These are phyloP conservation scores for Xylaria telfairii DNA, from an alignment of 495 filamentous ascomycete species.

Conservation along the genomic window DNA sequence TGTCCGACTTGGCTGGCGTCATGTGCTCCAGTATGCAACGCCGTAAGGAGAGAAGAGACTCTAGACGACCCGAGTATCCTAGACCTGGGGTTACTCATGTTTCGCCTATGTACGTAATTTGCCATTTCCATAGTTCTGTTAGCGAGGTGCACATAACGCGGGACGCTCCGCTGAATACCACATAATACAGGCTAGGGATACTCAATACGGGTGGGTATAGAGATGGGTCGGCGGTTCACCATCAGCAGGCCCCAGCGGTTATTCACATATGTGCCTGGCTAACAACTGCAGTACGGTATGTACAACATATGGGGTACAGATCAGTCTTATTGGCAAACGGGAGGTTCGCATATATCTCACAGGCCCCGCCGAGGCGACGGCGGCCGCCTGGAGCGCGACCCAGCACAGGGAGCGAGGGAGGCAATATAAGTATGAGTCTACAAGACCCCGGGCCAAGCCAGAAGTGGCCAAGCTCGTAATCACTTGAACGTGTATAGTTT, in stretches of 20 bases:
- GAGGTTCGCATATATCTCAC: constrained; percentile 20
- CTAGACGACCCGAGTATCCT: neutral
- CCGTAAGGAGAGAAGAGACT: neutral
- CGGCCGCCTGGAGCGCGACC: constrained; percentile 7
- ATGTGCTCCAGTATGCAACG: neutral
- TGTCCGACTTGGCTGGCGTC: constrained; percentile 16
- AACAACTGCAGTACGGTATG: constrained; percentile 5
- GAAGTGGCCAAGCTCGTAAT: constrained; percentile 11
- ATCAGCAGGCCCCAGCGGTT: neutral
- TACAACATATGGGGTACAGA: constrained; percentile 21
- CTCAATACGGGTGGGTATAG: neutral
- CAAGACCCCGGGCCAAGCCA: constrained; percentile 14
- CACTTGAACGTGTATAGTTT: neutral
- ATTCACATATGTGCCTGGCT: constrained; percentile 18
- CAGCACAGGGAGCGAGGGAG: neutral
- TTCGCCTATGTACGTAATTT: constrained; percentile 14
- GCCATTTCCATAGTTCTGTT: neutral
- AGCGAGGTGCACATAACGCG: constrained; percentile 14
- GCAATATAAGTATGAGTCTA: neutral
- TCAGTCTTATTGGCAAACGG: constrained; percentile 4
- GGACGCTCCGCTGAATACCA: constrained; percentile 4
- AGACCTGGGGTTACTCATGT: neutral
- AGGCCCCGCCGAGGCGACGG: constrained; percentile 12
- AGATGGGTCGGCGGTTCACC: constrained; percentile 1
- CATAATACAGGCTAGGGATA: neutral